Base-by-base conservation (phyloP, 257 asterid species). In the Nicotiana tomentosiformis region DNA sequence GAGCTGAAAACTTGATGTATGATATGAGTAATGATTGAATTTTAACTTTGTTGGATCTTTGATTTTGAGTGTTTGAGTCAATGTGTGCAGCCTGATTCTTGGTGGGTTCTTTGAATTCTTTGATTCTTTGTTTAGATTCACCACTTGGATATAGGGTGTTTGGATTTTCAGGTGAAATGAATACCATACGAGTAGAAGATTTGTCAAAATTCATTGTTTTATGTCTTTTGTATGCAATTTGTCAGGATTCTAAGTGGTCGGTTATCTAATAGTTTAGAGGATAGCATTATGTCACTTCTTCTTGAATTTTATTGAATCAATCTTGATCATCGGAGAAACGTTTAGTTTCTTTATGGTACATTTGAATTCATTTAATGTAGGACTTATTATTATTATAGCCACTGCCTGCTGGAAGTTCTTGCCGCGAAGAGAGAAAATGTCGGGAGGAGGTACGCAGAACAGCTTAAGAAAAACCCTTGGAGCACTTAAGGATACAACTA, bases 381-480 rank as follows among this genome's bases (percentile, higher is more conserved):
- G 85, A 68, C 79, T 82, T 66, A 23, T 29, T 77, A 58, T 58
- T 58, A 77, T 82, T 76, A 37, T 39, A 84, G 60, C 78, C 37
- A 15, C 30, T 82, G 46, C 83, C 74, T 69, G 79, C 80, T 87
- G 78, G 78, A 88, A 93, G 82, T 80, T 86, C 81, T 56, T 30
- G 43, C 65, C 51, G 69, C 81, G 68, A 72, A 74, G 90, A 83
- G 85, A 83, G 90, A 92, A 84, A 82, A 96, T 96, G 98, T 90
- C 97, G 4, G 89, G 92, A 78, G 97, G 97, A 74, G 97, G 97
- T 80, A 83, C 98, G 1, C 97, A 93, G 87, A 94, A 87, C 87
- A 93, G 98, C 80, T 86, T 96, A 86, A 87, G 99, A 85, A 94
- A 96, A 91, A 95, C 99, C 16, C 98, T 94, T 57, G 99, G 98